Evolutionary conservation across 345 rosid species (phyloP), one percentile per base, ranked within the genome.

Genomic region (Conringia planisiliqua): DNA sequence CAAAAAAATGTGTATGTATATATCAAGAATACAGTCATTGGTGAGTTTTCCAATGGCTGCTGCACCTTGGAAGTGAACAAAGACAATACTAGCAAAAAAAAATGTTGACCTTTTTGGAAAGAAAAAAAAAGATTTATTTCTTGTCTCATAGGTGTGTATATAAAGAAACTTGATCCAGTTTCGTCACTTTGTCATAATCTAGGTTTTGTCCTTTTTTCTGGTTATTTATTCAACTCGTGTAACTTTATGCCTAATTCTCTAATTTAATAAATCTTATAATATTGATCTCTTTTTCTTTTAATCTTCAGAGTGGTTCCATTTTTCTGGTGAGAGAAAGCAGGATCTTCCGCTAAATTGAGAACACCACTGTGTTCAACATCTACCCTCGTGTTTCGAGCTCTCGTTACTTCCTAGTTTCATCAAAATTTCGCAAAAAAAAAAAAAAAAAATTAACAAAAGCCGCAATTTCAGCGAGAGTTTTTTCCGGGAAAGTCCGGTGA

Each of bases 361-460:
- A 52, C 64, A 76, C 64, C 64, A 76, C 64, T 68, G 30, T 61
- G 38, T 75, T 75, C 68, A 68, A 51, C 79, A 74, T 38, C 51
- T 39, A 5, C 18, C 65, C 55, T 56, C 20, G 54, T 55, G 47
- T 70, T 58, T 70, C 66, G 74, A 59, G 66, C 58, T 58, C 22
- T 66, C 22, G 68, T 71, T 44, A 26, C 36, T 33, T 70, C 13
- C 3, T 12, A 27, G 4, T 46, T 35, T 27, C 47, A 20, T 73
- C 43, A 55, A 43, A 10, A 32, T 33, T 66, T 46, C 7, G n/a
- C 57, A 24, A 32, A 36, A 51, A 24, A n/a, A n/a, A n/a, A n/a
- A n/a, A n/a, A n/a, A n/a, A n/a, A n/a, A n/a, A n/a, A n/a, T n/a
- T 4, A 50, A 4, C 12, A 22, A 57, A 68, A 60, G 56, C 79